Base-by-base conservation (phyloP, 495 filamentous ascomycete species). In the Penicillium desertorum region DNA sequence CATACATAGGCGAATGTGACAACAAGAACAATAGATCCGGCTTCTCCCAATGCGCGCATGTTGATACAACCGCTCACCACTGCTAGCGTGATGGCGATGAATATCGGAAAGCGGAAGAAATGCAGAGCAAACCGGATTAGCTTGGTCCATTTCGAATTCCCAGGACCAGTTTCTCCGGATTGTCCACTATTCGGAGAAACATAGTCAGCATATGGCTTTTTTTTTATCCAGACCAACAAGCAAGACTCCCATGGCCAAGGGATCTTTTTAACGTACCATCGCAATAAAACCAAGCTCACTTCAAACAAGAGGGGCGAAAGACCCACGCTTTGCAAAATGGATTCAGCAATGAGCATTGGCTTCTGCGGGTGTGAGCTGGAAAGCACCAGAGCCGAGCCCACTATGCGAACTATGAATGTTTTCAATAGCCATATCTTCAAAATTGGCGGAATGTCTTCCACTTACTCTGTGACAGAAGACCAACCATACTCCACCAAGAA, bases 251-350 rank as follows among this genome's bases (percentile, higher is more conserved):
- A 9, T 12, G 5, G 5, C 4, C 8, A 17, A 16, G 3, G 23
- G 10, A 30, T n/a, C 2, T 3, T 9, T 51, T 20, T 8, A 14
- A 37, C 62, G 32, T 67, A 73, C 71, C 67, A 65, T 61, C 65
- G 51, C 42, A 74, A 45, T 50, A 74, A 57, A 23, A 74, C 55
- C 22, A 74, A 47, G 47, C 69, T 72, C 29, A 72, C 67, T 62
- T 74, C 71, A 45, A 74, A 70, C 22, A 74, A 54, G 27, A 74
- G 63, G 34, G 69, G 69, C 43, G 71, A 72, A 20, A 74, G 67
- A 11, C 71, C 71, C 32, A 69, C 62, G 22, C 67, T 65, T 62
- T 66, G 69, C 56, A 73, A 32, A 9, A 56, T 51, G 12, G 57
- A 53, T 45, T 68, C 69, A 5, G 67, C 62, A 29, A 64, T 69